phyloP scores from a whole-genome alignment of 179 eudicot species.

The Amaranthus tricolor region DNA sequence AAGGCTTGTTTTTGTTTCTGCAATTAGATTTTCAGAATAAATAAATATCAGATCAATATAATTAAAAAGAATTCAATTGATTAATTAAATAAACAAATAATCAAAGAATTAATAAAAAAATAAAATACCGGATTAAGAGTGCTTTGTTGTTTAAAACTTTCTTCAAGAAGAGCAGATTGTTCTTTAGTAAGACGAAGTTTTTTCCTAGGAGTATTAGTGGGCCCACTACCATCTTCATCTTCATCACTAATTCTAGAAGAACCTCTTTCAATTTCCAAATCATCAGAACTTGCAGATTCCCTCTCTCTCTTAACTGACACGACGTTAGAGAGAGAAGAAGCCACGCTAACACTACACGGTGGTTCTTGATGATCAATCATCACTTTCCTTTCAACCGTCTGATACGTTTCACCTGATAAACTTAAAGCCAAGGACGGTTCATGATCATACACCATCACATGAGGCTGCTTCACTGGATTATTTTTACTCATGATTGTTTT shows the following conservation, averaged over 20 bases:
- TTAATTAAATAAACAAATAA: background rate
- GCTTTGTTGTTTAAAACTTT: slow-evolving; percentile 78
- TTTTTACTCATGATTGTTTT: background rate
- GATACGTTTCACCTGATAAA: slow-evolving; percentile 27
- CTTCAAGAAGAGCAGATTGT: slow-evolving; percentile 84
- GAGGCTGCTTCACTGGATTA: background rate
- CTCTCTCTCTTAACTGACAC: slow-evolving; percentile 55
- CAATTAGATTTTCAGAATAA: background rate
- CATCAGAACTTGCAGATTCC: slow-evolving; percentile 23
- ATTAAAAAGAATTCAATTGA: background rate
- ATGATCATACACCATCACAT: background rate
- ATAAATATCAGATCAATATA: background rate
- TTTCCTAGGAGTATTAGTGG: slow-evolving; percentile 47
- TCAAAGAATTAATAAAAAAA: background rate
- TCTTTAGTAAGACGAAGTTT: slow-evolving; percentile 81
- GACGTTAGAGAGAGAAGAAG: slow-evolving; percentile 50
- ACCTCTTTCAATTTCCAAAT: slow-evolving; percentile 21
- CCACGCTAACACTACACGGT: slow-evolving; percentile 30
- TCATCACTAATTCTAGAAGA: slow-evolving; percentile 47
- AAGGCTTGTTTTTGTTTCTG: slow-evolving; percentile 47
- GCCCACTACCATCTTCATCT: slow-evolving; percentile 60
- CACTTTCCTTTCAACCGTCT: background rate
- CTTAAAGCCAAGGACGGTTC: slow-evolving; percentile 55
- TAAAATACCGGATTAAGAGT: slow-evolving; percentile 81
- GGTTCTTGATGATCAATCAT: background rate